Conservation (phyloP, 2,329 filamentous ascomycete species). For the Gnomoniopsis sp. region DNA sequence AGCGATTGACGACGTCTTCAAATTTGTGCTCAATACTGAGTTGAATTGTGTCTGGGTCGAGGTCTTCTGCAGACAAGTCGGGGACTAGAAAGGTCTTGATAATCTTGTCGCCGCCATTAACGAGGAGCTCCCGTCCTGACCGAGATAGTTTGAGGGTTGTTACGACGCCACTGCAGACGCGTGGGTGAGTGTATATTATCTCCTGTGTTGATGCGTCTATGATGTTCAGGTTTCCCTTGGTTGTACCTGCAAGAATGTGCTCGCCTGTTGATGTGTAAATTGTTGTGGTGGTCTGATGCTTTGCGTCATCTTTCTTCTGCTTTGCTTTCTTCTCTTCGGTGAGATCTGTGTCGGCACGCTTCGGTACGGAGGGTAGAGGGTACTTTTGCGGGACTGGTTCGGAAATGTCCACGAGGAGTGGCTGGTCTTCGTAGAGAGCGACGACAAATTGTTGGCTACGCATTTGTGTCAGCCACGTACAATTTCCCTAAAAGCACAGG, state of each 20-base stretch:
- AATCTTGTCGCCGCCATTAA: conserved; percentile 92
- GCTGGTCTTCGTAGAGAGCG: conserved; percentile 90
- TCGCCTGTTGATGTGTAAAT: conserved; percentile 83
- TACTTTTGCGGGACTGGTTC: conserved; percentile 69
- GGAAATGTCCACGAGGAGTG: conserved; percentile 79
- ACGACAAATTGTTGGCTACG: conserved; percentile 80
- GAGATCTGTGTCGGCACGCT: conserved; percentile 65
- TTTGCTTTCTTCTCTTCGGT: conserved; percentile 75
- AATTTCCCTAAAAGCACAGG: not conserved
- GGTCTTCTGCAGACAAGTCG: conserved; percentile 63
- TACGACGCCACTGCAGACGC: conserved; percentile 82
- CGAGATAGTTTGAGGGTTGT: conserved; percentile 80
- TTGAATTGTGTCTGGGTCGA: conserved; percentile 82
- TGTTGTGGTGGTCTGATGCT: conserved; percentile 90
- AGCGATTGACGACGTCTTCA: conserved; percentile 90
- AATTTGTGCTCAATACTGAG: conserved; percentile 96
- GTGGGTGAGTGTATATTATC: conserved; percentile 78
- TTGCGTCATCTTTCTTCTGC: conserved; percentile 85
- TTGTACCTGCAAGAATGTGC: conserved; percentile 89
- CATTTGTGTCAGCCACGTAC: conserved; percentile 21
- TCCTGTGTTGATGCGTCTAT: conserved; percentile 78
- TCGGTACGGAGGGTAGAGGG: conserved; percentile 76
- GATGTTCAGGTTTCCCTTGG: conserved; percentile 93
- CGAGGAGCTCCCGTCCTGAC: conserved; percentile 81
- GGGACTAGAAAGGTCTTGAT: conserved; percentile 91